Evolutionary conservation across 129 eudicot genomes (phyloP).

Genomic region (Dittrichia graveolens): DNA sequence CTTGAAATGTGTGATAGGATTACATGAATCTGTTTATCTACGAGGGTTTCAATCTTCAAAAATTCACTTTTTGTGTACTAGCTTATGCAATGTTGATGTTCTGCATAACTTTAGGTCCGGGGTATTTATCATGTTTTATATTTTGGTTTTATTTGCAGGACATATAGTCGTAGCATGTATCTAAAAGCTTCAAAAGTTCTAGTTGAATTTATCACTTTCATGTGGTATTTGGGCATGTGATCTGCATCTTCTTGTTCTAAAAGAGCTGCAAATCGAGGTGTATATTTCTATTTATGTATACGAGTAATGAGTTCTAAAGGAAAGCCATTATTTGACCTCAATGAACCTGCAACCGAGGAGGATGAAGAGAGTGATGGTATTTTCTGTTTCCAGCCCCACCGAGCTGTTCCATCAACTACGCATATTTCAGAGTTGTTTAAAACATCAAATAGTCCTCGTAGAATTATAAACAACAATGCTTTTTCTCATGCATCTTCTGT

Average conservation of each 20-base stretch:
- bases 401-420: conserved; percentile 66
- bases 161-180: background rate
- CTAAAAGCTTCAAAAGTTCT: background rate
- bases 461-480: conserved; percentile 64
- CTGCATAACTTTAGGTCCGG: conserved; percentile 4
- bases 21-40: background rate
- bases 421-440: conserved; percentile 61
- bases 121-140: conserved; percentile 11
- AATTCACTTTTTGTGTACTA: background rate
- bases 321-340: conserved; percentile 86
- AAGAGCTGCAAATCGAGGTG: conserved; percentile 32
- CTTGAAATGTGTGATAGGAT: background rate
- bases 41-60: background rate
- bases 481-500: conserved; percentile 93
- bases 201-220: conserved; percentile 6
- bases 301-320: conserved; percentile 83
- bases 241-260: conserved; percentile 1
- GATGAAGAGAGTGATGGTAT: conserved; percentile 68
- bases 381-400: conserved; percentile 72
- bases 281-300: conserved; percentile 32
- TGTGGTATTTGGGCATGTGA: conserved; percentile 14
- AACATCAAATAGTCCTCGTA: conserved; percentile 53
- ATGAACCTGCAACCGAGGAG: conserved; percentile 84
- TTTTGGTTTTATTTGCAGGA: conserved; percentile 24
- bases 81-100: conserved; percentile 15